Evolutionary conservation across 163 green algal genomes (phyloP), one percentile per base, ranked within the genome.

Genomic region (Scenedesmus sp.): DNA sequence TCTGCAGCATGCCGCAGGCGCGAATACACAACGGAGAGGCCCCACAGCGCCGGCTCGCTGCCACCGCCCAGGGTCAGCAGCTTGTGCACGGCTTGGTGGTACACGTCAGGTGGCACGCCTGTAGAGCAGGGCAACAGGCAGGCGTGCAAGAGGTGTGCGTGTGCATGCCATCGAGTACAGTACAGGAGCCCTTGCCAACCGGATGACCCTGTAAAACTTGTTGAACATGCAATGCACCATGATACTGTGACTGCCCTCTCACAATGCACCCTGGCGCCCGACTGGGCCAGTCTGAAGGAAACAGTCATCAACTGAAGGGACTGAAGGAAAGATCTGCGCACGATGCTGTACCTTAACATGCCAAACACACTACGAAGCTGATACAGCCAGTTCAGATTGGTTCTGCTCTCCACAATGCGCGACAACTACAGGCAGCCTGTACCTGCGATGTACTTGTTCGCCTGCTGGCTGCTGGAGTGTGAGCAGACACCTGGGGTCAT

Each of bases 91-190:
- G 66, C 34, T 5, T 85, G 62, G 83, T 92, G 89, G 89, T 92
- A 92, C 13, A 86, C 64, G 56, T 92, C 82, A 16, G 83, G 89
- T 7, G 82, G 46, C 23, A 92, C 89, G 46, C 89, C 89, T 89
- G 89, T 4, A 16, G 26, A n/a, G 4, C 34, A 52, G 26, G 56
- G n/a, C 3, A 26, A 23, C 4, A 66, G 54, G 55, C 54, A 70
- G 18, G 12, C 12, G 7, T 70, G 23, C 2, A 90, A 26, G 84
- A 64, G 13, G 16, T 84, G 66, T 34, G 73, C 7, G 54, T 66
- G 73, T 52, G 1, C 34, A 46, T 46, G 34, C 34, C 34, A 46
- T 0, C 34, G 1, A 20, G 8, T 83, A 13, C 74, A 52, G 59
- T 0, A 2, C 59, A 66, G 9, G 59, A 66, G 59, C 79, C 12